Evolutionary conservation across 768 basidiomycete genomes (phyloP).

Genomic region (Naganishia randhawae): DNA sequence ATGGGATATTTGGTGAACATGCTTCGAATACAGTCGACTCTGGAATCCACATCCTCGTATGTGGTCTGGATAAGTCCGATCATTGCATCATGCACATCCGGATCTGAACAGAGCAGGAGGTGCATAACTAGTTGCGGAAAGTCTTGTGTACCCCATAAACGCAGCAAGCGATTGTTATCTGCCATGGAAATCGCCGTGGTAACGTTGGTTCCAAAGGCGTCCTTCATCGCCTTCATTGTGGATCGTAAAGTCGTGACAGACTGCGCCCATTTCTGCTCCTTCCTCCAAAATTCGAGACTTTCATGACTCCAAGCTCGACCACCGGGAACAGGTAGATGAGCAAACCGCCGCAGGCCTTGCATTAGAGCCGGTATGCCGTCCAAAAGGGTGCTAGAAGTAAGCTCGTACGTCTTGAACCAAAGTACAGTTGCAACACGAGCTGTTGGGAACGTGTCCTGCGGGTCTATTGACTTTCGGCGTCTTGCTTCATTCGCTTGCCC

Average conservation of each 20-base stretch:
- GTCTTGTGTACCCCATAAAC: constrained; percentile 59
- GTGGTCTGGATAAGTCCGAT: constrained; percentile 78
- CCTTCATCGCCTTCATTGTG: constrained; percentile 59
- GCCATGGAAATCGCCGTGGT: constrained; percentile 65
- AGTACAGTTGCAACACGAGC: constrained; percentile 57
- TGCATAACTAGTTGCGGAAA: constrained; percentile 62
- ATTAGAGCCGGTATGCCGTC: constrained; percentile 63
- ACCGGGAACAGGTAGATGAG: constrained; percentile 64
- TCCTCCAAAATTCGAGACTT: constrained; percentile 36
- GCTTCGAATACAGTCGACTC: constrained; percentile 79
- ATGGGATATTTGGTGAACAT: constrained; percentile 67
- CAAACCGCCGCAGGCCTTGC: constrained; percentile 58
- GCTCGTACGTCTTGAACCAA: constrained; percentile 67
- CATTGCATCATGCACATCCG: constrained; percentile 67
- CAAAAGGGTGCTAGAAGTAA: constrained; percentile 60
- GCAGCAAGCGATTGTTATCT: constrained; percentile 55
- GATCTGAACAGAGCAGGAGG: constrained; percentile 77
- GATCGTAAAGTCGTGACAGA: constrained; percentile 62
- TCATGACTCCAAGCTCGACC: constrained; percentile 44
- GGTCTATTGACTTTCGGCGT: constrained; percentile 25
- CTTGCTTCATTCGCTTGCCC: constrained; percentile 38
- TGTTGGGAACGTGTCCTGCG: constrained; percentile 25
- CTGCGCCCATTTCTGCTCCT: constrained; percentile 44
- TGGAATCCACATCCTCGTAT: constrained; percentile 76
- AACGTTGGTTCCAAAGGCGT: constrained; percentile 63